Conservation (phyloP, 352 stramenopile genomes). For the Phytophthora foliorum region DNA sequence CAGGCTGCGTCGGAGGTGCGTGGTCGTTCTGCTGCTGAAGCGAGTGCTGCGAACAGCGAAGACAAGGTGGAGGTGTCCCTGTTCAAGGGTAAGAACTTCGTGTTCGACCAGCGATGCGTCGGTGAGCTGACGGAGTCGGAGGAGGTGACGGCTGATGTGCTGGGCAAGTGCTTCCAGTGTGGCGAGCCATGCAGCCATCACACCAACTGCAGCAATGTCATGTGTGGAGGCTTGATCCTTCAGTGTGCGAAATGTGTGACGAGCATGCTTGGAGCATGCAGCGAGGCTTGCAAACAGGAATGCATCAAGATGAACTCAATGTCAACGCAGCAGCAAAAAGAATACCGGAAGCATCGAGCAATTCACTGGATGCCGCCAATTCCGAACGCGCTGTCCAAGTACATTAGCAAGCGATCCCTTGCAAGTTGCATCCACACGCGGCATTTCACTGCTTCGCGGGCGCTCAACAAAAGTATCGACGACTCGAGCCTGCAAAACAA, state of each 20-base stretch:
- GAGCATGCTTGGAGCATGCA: conserved; percentile 55
- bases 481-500: conserved; percentile 31
- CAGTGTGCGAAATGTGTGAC: conserved; percentile 59
- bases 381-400: conserved; percentile 42
- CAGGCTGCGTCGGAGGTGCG: conserved; percentile 15
- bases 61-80: conserved; percentile 34
- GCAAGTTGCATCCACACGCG: conserved; percentile 31
- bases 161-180: conserved; percentile 72
- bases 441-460: conserved; percentile 33
- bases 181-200: conserved; percentile 60
- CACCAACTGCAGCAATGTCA: conserved; percentile 66
- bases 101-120: conserved; percentile 83
- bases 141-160: conserved; percentile 67
- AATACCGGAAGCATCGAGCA: conserved; percentile 64
- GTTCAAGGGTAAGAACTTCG: conserved; percentile 76
- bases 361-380: conserved; percentile 52
- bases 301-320: conserved; percentile 63
- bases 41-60: conserved; percentile 26
- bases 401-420: conserved; percentile 38
- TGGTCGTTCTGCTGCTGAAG: conserved; percentile 4
- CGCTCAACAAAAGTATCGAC: conserved; percentile 41
- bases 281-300: conserved; percentile 59
- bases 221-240: conserved; percentile 69
- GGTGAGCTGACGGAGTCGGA: conserved; percentile 43
- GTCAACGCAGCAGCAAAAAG: conserved; percentile 48